phyloP scores from a whole-genome alignment of 768 basidiomycete species.

The Boletales sp. region DNA sequence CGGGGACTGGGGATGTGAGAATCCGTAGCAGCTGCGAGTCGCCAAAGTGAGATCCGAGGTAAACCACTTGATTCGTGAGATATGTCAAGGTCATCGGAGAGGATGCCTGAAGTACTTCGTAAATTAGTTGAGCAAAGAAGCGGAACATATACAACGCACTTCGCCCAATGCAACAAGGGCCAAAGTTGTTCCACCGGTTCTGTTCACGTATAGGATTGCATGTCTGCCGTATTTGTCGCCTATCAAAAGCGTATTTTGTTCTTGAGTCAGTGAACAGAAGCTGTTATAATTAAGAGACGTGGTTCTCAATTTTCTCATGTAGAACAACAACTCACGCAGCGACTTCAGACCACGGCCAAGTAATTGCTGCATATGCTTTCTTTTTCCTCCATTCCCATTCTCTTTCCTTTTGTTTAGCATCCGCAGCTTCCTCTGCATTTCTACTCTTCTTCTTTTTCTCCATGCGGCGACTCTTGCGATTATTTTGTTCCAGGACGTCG shows the following conservation, averaged over 20 bases:
- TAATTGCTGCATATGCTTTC: constrained; percentile 52
- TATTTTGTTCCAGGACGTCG: constrained; percentile 48
- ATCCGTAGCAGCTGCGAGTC: constrained; percentile 77
- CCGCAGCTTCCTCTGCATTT: constrained; percentile 38
- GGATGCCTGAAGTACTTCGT: constrained; percentile 48
- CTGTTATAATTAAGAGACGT: constrained; percentile 29
- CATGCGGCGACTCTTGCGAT: constrained; percentile 50
- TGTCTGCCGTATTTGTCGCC: constrained; percentile 72
- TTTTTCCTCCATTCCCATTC: constrained; percentile 51
- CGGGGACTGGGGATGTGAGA: constrained; percentile 40
- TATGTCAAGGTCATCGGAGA: constrained; percentile 70
- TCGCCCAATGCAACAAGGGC: constrained; percentile 68
- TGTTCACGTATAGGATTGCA: constrained; percentile 57
- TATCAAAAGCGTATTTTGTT: constrained; percentile 49
- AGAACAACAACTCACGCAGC: constrained; percentile 49
- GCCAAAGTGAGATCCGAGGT: constrained; percentile 77
- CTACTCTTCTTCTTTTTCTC: constrained; percentile 49
- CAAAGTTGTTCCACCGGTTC: constrained; percentile 35
- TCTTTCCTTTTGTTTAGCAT: constrained; percentile 54
- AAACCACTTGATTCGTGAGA: constrained; percentile 65
- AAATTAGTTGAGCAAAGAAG: constrained; percentile 6
- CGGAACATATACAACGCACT: constrained; percentile 36
- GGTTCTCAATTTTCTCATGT: background rate
- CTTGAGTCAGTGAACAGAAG: constrained; percentile 49
- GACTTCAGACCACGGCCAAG: constrained; percentile 77